phyloP scores from a whole-genome alignment of 208 protist species.

The Crithidia bombi region DNA sequence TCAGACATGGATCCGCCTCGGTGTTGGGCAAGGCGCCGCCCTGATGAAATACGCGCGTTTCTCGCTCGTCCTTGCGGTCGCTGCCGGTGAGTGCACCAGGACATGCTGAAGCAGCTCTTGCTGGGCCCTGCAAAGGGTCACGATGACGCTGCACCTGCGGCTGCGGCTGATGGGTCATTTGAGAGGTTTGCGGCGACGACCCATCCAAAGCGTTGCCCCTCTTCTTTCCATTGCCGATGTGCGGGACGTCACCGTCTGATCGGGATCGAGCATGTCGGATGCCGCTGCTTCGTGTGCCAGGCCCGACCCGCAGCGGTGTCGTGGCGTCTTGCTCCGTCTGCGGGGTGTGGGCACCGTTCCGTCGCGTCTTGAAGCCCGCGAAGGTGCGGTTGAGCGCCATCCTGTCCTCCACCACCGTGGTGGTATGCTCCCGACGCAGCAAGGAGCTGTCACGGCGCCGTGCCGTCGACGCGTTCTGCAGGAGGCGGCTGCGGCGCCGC shows the following conservation, averaged over 20 bases:
- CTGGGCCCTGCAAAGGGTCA: neutral
- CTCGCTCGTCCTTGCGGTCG: neutral
- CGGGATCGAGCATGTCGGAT: conserved; percentile 3
- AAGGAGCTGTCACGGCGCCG: neutral
- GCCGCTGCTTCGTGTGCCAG: neutral
- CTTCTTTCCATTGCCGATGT: neutral
- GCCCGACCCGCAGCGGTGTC: conserved; percentile 1
- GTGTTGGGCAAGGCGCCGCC: neutral
- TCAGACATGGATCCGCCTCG: conserved; percentile 4
- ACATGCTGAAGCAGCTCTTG: neutral
- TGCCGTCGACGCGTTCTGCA: conserved; percentile 12
- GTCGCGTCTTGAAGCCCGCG: conserved; percentile 3
- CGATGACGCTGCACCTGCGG: conserved; percentile 11
- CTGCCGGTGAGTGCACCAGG: neutral
- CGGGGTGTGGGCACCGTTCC: neutral
- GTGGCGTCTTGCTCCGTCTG: conserved; percentile 4
- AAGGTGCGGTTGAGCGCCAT: conserved; percentile 11
- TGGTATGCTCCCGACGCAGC: neutral
- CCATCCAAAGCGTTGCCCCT: neutral
- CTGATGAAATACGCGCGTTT: neutral
- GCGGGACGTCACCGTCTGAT: conserved; percentile 6
- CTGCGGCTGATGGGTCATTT: neutral
- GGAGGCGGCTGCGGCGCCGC: conserved; percentile 27
- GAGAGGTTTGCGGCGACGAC: neutral
- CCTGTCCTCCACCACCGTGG: neutral